Evolutionary conservation across 345 rosid species (phyloP), one percentile per base, ranked within the genome.

Genomic region (Aegle marmelos): DNA sequence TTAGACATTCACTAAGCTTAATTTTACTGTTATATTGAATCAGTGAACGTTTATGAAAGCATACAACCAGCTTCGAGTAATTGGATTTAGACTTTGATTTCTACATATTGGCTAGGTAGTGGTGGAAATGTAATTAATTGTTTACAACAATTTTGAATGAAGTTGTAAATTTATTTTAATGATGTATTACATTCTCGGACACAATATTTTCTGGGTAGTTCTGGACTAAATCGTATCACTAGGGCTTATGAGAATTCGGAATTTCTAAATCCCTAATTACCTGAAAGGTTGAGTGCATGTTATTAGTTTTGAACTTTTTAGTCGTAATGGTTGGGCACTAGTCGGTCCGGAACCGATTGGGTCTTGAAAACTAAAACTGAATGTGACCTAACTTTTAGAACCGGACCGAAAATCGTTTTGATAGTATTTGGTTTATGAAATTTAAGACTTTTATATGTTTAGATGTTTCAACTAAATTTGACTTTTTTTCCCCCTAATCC

Each of bases 121-220:
- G 72, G 10, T 66, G 50, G 53, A 76, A 64, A 36, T 76, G 72
- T 76, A 76, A 66, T 33, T 76, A 34, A 65, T 53, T 66, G 16
- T 56, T 66, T 66, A 68, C 66, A 73, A 59, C 48, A 19, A 5
- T 39, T 39, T 30, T 61, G 77, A 61, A 7, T 63, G 70, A 74
- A 62, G 59, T 6, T 74, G 41, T 11, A 45, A 39, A 73, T 60
- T 30, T 62, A 60, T 73, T 37, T 33, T 16, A 14, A 17, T 39
- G 53, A 24, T 2, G 9, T 16, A 39, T 60, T 28, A 25, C 7
- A 4, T 37, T 37, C 8, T 24, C 11, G 34, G 25, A 11, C 8
- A 24, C 33, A 6, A 9, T 24, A 39, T 36, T 36, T 73, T 37
- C n/a, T 24, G 57, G 76, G 65, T 14, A 7, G 33, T 16, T 58